Base-by-base conservation (phyloP, 2,329 filamentous ascomycete genomes). In the Sphaerulina musiva region DNA sequence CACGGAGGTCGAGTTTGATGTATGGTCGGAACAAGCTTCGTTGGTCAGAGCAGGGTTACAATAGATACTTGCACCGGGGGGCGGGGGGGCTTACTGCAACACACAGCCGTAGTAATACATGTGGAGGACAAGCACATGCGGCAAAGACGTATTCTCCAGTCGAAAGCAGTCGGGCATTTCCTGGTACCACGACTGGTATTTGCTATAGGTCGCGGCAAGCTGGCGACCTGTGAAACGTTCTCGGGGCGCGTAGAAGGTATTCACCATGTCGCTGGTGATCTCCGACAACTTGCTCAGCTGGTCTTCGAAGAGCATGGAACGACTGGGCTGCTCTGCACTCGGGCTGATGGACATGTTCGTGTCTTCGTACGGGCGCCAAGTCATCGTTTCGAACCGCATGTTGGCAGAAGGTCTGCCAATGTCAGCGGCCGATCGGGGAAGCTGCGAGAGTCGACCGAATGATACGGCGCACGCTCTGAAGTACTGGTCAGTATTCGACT, bases 1-100 rank as follows among this genome's bases (percentile, higher is more conserved):
- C 80, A 46, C 70, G 64, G 11, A 76, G 62, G 48, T 76, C 72
- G 20, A 85, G 77, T 62, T 87, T 87, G 64, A 88, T 83, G 38
- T 89, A 76, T 0, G 86, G 86, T 6, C 86, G 78, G 66, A 89
- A 89, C 1, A 90, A 77, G n/a, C 68, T 88, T 78, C 0, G 85
- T 31, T 82, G 79, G 57, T 83, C 84, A 63, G 87, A 80, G 64
- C 84, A 67, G 2, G 49, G 62, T 60, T 48, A 52, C 29, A 20
- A 56, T 5, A 46, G 38, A 34, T 14, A 2, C 20, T 34, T 17
- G 14, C 41, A 8, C 3, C 2, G 20, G 10, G 36, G n/a, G 45
- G 10, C n/a, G n/a, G 40, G 14, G 20, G 7, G 2, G 77, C 86
- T 75, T 74, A 89, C 86, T 89, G 86, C 40, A 70, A 49, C 2